Percentiles rank a stretch among this genome's conserved stretches.
Conservation (phyloP, 306 rosid species). For the Betula pendula region DNA sequence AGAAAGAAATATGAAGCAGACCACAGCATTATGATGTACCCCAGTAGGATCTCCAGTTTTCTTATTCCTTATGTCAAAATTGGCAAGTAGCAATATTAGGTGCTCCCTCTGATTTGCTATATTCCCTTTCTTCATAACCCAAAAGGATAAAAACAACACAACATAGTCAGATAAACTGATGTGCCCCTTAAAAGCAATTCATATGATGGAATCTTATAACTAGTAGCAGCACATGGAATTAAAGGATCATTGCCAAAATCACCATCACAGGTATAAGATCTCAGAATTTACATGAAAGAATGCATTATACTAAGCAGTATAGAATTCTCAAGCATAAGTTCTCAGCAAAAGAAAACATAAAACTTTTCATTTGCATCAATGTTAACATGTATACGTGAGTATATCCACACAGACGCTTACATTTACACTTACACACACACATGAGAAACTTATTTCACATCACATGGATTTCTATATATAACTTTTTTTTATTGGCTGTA, state of each 20-base stretch:
- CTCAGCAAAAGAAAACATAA: too few species aligned
- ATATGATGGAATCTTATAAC: neutral
- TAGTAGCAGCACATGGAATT: neutral
- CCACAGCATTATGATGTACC: slow-evolving; percentile 40
- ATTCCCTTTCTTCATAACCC: slow-evolving; percentile 83
- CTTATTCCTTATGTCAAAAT: slow-evolving; percentile 60
- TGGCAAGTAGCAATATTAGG: slow-evolving; percentile 88
- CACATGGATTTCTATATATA: neutral
- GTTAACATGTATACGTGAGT: too few species aligned
- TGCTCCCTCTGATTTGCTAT: slow-evolving; percentile 99
- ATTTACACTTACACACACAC: neutral
- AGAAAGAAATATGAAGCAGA: slow-evolving; percentile 7
- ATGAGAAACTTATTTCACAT: neutral
- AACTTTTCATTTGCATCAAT: too few species aligned
- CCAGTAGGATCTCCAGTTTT: slow-evolving; percentile 26
- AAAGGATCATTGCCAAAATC: neutral
- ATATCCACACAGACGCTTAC: neutral
- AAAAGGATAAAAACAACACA: slow-evolving; percentile 23
- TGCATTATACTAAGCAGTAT: too few species aligned
- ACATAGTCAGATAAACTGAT: slow-evolving; percentile 27
- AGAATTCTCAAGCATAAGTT: neutral
- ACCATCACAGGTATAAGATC: neutral
- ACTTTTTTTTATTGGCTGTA: neutral
- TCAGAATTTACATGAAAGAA: neutral
- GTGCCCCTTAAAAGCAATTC: slow-evolving; percentile 14